Evolutionary conservation across 2,329 filamentous ascomycete species (phyloP).

Genomic region (Aspergillus pseudoterreus): DNA sequence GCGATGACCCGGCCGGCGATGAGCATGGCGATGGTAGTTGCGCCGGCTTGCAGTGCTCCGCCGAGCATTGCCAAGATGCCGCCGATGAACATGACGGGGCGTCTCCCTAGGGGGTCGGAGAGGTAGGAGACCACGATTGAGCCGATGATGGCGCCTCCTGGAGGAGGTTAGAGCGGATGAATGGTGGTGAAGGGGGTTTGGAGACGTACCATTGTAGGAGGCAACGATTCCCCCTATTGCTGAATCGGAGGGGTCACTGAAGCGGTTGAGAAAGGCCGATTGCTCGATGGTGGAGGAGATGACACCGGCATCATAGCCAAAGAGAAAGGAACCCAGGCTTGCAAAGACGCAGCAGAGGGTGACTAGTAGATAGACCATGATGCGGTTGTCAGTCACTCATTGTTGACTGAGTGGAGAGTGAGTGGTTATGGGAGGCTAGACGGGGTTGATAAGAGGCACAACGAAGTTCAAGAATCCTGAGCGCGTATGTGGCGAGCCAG

Average conservation of each 20-base stretch:
- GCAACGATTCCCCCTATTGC: constrained; percentile 38
- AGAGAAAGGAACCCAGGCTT: constrained; percentile 46
- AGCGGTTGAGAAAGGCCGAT: constrained; percentile 28
- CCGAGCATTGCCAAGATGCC: constrained; percentile 32
- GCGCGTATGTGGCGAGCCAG: too few species aligned
- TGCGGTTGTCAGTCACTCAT: constrained; percentile 3
- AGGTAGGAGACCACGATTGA: constrained; percentile 30
- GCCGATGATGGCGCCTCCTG: constrained; percentile 38
- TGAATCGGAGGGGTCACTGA: constrained; percentile 29
- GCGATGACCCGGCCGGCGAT: constrained; percentile 50
- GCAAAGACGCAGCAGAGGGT: constrained; percentile 41
- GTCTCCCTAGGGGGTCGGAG: constrained; percentile 31
- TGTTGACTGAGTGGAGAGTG: neutral
- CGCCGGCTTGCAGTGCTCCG: constrained; percentile 32
- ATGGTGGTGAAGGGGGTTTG: neutral
- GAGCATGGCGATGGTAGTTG: constrained; percentile 37
- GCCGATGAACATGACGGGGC: constrained; percentile 33
- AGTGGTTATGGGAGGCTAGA: neutral
- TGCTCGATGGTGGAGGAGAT: constrained; percentile 36
- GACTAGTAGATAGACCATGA: constrained; percentile 28
- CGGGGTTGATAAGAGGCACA: neutral
- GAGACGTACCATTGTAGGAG: constrained; percentile 33
- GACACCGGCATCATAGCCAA: constrained; percentile 46
- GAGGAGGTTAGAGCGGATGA: constrained; percentile 9
- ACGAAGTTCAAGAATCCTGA: too few species aligned